These are phyloP conservation scores for Annulohypoxylon truncatum DNA, from an alignment of 2,329 filamentous ascomycete genomes.

Conservation along the genomic window DNA sequence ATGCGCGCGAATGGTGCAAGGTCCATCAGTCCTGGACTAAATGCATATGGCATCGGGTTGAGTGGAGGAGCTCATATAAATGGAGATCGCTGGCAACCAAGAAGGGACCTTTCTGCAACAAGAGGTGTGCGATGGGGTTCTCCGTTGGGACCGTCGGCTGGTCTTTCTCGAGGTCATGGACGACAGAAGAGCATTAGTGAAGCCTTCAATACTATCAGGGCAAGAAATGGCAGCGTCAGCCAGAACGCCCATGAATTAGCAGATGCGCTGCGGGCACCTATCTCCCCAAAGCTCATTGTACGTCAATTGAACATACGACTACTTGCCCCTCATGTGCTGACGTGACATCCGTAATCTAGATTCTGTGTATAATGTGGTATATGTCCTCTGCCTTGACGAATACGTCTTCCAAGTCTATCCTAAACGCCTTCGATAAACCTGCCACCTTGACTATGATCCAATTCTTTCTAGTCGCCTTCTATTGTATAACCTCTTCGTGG, in stretches of 20 bases:
- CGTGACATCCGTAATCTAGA: slow-evolving; percentile 60
- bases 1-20: slow-evolving; percentile 47
- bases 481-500: slow-evolving; percentile 84
- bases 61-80: slow-evolving; percentile 47
- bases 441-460: slow-evolving; percentile 92
- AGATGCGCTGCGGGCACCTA: slow-evolving; percentile 87
- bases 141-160: slow-evolving; percentile 43
- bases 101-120: slow-evolving; percentile 43
- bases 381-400: slow-evolving; percentile 95
- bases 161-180: slow-evolving; percentile 44
- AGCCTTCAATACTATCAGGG: slow-evolving; percentile 85
- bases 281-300: slow-evolving; percentile 91
- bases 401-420: slow-evolving; percentile 96
- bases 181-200: slow-evolving; percentile 89
- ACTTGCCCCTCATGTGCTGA: slow-evolving; percentile 43
- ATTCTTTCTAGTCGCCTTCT: slow-evolving; percentile 90
- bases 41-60: slow-evolving; percentile 49
- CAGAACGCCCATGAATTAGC: slow-evolving; percentile 95
- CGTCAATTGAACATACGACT: slow-evolving; percentile 46
- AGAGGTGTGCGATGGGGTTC: slow-evolving; percentile 49
- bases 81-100: slow-evolving; percentile 49
- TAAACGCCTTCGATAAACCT: slow-evolving; percentile 90
- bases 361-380: slow-evolving; percentile 92
- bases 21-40: slow-evolving; percentile 47
- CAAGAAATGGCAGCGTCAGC: slow-evolving; percentile 84